Evolutionary conservation across 108 stramenopile species (phyloP).

Genomic region (Pseudonitzschia delicatissima): DNA sequence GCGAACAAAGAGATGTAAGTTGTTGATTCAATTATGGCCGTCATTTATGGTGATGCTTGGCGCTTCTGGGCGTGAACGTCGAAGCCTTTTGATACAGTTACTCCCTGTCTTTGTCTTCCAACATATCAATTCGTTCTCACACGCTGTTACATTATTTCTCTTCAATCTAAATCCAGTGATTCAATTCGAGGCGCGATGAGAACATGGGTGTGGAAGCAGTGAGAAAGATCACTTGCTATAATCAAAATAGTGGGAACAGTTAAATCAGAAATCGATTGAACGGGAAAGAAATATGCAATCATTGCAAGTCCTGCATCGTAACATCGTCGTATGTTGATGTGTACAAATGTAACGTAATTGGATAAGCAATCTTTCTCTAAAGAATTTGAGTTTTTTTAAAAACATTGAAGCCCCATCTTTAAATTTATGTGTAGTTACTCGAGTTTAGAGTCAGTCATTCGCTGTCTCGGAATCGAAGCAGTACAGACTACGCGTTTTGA

Average conservation of each 20-base stretch:
- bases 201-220: not conserved
- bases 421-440: not conserved
- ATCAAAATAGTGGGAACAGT: not conserved
- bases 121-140: not conserved
- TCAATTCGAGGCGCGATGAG: conserved; percentile 74
- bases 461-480: not conserved
- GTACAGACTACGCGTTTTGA: not conserved
- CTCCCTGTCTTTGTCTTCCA: not conserved
- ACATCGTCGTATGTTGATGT: too few relatives aligned
- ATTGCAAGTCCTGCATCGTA: too few relatives aligned
- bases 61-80: not conserved
- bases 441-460: not conserved
- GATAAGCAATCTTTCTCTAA: too few relatives aligned
- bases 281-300: too few relatives aligned
- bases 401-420: too few relatives aligned
- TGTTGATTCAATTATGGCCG: not conserved
- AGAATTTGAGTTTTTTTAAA: too few relatives aligned
- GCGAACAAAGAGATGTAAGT: conserved; percentile 92
- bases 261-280: not conserved
- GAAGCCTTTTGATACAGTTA: not conserved
- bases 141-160: not conserved
- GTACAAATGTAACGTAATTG: too few relatives aligned
- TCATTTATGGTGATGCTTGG: not conserved
- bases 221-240: too few relatives aligned
- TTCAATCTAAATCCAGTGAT: conserved; percentile 44